Evolutionary conservation across 306 rosid species (phyloP).

Genomic region (Ziziphus jujuba): DNA sequence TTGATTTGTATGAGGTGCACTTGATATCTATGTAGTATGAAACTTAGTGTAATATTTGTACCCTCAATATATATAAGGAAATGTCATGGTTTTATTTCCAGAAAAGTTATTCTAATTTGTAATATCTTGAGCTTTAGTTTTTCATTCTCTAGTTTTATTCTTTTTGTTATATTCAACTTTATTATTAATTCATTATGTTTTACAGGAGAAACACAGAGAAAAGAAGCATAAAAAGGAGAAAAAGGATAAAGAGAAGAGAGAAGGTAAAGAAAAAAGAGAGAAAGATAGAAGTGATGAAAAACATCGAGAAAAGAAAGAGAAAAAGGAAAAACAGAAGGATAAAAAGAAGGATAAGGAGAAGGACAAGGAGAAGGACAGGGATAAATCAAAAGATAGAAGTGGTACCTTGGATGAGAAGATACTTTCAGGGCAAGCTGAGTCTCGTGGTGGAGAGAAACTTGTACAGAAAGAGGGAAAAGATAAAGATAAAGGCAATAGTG

Average conservation of each 20-base stretch:
- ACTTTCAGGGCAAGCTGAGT: conserved; percentile 39
- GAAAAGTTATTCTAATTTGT: too few species aligned
- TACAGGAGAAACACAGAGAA: conserved; percentile 72
- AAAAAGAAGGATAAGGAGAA: conserved; percentile 51
- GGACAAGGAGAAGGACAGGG: conserved; percentile 48
- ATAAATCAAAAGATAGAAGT: conserved; percentile 45
- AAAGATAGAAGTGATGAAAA: conserved; percentile 72
- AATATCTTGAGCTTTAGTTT: background rate
- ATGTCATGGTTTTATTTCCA: too few species aligned
- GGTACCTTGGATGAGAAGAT: conserved; percentile 54
- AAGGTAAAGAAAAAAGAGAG: conserved; percentile 66
- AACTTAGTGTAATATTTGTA: too few species aligned
- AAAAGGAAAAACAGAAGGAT: conserved; percentile 68
- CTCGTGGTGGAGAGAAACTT: conserved; percentile 39
- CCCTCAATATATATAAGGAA: too few species aligned
- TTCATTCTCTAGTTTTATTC: conserved; percentile 6
- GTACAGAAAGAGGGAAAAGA: conserved; percentile 48
- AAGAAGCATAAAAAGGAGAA: conserved; percentile 76
- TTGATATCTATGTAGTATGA: too few species aligned
- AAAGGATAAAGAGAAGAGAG: conserved; percentile 74
- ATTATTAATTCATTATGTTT: background rate
- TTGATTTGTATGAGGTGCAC: background rate
- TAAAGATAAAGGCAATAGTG: conserved; percentile 42
- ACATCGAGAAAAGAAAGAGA: conserved; percentile 71
- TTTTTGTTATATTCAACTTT: conserved; percentile 6